Percentiles rank a stretch among this genome's conserved stretches.
Evolutionary conservation across 1,139 yeast genomes (phyloP).

Genomic region (Scheffersomyces quercinus): DNA sequence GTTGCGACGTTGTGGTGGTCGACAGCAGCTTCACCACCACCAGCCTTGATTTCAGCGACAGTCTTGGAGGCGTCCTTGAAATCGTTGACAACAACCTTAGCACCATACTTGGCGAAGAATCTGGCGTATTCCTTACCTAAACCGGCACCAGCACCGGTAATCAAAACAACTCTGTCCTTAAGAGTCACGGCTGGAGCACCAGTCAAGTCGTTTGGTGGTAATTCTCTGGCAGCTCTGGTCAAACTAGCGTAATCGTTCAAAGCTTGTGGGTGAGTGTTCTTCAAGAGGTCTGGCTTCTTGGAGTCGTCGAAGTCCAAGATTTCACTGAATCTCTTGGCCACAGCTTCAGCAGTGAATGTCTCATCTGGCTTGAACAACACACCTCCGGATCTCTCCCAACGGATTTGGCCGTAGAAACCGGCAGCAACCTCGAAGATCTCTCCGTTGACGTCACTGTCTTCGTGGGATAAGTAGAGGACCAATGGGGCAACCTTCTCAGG

Average conservation of each 20-base stretch:
- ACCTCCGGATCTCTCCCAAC: constrained; percentile 95
- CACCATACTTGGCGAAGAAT: constrained; percentile 86
- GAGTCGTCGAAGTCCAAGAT: constrained; percentile 61
- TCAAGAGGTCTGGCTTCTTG: constrained; percentile 52
- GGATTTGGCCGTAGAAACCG: constrained; percentile 85
- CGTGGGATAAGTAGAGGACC: constrained; percentile 78
- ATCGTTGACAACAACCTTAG: constrained; percentile 93
- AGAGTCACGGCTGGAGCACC: constrained; percentile 55
- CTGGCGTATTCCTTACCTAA: constrained; percentile 90
- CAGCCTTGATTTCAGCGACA: constrained; percentile 73
- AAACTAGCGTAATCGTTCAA: constrained; percentile 62
- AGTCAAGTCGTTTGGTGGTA: constrained; percentile 59
- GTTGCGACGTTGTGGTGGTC: constrained; percentile 81
- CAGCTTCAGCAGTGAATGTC: constrained; percentile 81
- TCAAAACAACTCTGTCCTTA: constrained; percentile 82
- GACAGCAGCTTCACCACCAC: constrained; percentile 83
- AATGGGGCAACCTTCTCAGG: constrained; percentile 92
- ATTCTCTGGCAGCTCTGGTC: constrained; percentile 49
- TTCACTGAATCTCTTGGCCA: constrained; percentile 66
- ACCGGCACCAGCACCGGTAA: constrained; percentile 97
- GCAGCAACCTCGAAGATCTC: constrained; percentile 92
- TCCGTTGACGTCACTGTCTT: constrained; percentile 59
- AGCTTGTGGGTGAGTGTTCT: constrained; percentile 65
- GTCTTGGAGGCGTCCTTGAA: constrained; percentile 73
- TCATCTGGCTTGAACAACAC: constrained; percentile 78